Evolutionary conservation across 2,329 filamentous ascomycete genomes (phyloP).

Genomic region (Rhexocercosporidium sp.): DNA sequence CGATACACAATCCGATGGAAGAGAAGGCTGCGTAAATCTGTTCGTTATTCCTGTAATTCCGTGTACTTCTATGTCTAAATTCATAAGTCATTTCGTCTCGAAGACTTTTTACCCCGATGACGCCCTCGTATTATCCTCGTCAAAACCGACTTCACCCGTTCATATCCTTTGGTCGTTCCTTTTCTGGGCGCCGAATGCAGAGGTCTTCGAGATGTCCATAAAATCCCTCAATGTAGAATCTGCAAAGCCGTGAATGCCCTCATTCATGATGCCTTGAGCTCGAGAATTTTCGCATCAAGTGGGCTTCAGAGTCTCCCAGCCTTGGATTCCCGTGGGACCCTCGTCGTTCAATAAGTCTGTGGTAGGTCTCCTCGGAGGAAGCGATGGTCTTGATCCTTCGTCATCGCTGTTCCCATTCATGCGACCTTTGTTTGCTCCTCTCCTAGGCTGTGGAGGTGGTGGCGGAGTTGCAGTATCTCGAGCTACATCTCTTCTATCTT

Average conservation of each 20-base stretch:
- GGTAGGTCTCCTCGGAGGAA: conserved; percentile 37
- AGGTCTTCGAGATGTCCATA: neutral
- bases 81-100: neutral
- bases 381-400: conserved; percentile 32
- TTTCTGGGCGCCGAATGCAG: neutral
- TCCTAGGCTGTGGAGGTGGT: conserved; percentile 36
- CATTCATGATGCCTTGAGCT: conserved; percentile 2
- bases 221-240: neutral
- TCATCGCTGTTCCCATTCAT: conserved; percentile 17
- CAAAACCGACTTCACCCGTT: conserved; percentile 1
- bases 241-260: conserved; percentile 11
- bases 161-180: neutral
- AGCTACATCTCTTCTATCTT: conserved; percentile 16
- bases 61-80: conserved; percentile 5
- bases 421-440: conserved; percentile 23
- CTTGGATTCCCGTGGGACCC: conserved; percentile 29
- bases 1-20: neutral
- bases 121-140: neutral
- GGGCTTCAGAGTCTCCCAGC: conserved; percentile 41
- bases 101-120: neutral
- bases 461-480: conserved; percentile 26
- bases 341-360: conserved; percentile 38
- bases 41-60: neutral
- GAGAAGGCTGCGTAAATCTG: neutral
- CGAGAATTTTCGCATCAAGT: conserved; percentile 10